A percentile compares a stretch with the other conserved stretches of the same genome.
phyloP scores from a whole-genome alignment of 495 filamentous ascomycete species.

The Annulohypoxylon bovei region DNA sequence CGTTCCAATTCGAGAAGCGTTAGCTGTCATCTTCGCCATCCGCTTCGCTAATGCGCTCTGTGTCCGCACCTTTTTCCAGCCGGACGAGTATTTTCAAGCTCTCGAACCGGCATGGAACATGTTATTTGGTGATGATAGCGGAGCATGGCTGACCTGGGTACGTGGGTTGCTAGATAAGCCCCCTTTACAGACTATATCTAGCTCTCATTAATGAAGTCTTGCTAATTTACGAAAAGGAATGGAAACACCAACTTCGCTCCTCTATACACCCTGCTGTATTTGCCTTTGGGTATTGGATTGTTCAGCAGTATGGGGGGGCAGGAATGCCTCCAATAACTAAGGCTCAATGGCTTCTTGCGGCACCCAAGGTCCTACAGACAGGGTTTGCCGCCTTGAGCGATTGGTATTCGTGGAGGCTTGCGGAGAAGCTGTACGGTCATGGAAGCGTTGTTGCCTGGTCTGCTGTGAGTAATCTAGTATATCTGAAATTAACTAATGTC shows the following conservation, averaged over 20 bases:
- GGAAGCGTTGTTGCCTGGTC: conserved; percentile 72
- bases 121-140: conserved; percentile 78
- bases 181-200: not conserved
- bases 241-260: conserved; percentile 87
- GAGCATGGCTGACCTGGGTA: conserved; percentile 98
- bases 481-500: not conserved
- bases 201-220: not conserved
- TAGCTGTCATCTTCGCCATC: conserved; percentile 74
- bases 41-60: conserved; percentile 87
- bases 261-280: conserved; percentile 92
- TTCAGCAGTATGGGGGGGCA: conserved; percentile 51
- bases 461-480: conserved; percentile 62
- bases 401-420: conserved; percentile 89
- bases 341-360: conserved; percentile 63
- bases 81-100: conserved; percentile 98
- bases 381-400: conserved; percentile 81
- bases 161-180: conserved; percentile 36
- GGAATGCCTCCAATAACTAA: conserved; percentile 31
- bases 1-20: conserved; percentile 56
- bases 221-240: conserved; percentile 73
- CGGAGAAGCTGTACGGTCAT: conserved; percentile 74
- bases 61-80: conserved; percentile 96
- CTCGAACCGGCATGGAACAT: conserved; percentile 94
- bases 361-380: conserved; percentile 81
- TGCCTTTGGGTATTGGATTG: conserved; percentile 75